phyloP scores from a whole-genome alignment of 2,329 filamentous ascomycete species.

The Penicillium verrucosum region DNA sequence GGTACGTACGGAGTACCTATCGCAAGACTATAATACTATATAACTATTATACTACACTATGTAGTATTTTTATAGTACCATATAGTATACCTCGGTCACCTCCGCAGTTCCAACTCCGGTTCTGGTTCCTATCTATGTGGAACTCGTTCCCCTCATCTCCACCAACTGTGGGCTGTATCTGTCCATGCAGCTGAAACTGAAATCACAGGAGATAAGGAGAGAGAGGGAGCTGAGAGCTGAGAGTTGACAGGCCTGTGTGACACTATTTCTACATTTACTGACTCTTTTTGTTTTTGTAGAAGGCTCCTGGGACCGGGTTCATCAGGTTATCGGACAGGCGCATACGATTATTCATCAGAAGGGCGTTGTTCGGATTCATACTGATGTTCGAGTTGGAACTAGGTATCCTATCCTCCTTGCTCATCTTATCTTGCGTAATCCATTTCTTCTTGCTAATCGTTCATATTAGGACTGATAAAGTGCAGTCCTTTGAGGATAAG shows the following conservation, averaged over 20 bases:
- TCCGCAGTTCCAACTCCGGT: not conserved
- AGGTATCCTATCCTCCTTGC: constrained; percentile 47
- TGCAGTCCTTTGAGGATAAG: constrained; percentile 76
- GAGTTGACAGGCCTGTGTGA: not conserved
- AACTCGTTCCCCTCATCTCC: not conserved
- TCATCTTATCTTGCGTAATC: constrained; percentile 5
- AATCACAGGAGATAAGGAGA: not conserved
- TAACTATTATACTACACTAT: not conserved
- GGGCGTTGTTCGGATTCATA: constrained; percentile 80
- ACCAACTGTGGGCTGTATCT: not conserved
- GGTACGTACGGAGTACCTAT: constrained; percentile 54
- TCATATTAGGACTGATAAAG: constrained; percentile 70
- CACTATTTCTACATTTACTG: not conserved
- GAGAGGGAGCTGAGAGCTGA: not conserved
- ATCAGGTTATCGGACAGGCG: constrained; percentile 79
- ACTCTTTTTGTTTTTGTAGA: constrained; percentile 53
- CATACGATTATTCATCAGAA: constrained; percentile 72
- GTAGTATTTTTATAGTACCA: too few species aligned
- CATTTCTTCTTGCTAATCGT: constrained; percentile 11
- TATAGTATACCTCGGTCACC: too few species aligned
- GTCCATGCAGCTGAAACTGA: not conserved
- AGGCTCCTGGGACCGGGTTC: constrained; percentile 85
- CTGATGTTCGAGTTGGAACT: constrained; percentile 80
- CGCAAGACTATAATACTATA: not conserved
- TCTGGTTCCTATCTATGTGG: not conserved